These are phyloP conservation scores for Bryoerythrophyllum caledonicum DNA, from an alignment of 225 moss, liverwort and hornwort genomes.

Conservation along the genomic window DNA sequence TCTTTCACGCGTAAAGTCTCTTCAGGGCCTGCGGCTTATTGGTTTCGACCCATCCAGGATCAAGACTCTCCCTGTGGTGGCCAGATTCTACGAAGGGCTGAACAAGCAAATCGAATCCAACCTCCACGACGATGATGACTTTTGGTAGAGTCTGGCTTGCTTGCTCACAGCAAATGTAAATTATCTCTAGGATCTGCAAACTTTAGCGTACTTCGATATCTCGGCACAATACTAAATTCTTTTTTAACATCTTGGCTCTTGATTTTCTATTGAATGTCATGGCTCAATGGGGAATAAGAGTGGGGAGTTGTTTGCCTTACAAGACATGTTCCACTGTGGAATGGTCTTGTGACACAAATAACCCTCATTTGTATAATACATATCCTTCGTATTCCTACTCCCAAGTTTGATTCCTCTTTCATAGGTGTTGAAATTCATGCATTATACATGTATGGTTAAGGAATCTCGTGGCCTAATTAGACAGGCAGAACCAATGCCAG, in stretches of 20 bases:
- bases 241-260: background rate
- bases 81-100: conserved; percentile 65
- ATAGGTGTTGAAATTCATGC: background rate
- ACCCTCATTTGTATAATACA: too few relatives aligned
- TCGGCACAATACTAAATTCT: background rate
- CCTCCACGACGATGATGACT: conserved; percentile 15
- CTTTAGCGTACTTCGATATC: background rate
- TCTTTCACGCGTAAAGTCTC: conserved; percentile 86
- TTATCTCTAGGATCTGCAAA: conserved; percentile 27
- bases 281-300: background rate
- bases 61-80: conserved; percentile 68
- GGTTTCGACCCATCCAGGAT: conserved; percentile 82
- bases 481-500: background rate
- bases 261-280: background rate
- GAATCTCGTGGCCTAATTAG: background rate
- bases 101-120: conserved; percentile 19
- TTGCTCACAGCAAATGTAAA: conserved; percentile 31
- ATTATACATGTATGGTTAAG: background rate
- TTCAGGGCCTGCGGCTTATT: conserved; percentile 74
- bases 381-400: too few relatives aligned
- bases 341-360: background rate
- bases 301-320: too few relatives aligned
- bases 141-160: background rate
- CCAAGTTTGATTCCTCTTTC: background rate
- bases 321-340: too few relatives aligned